Base-by-base conservation (phyloP, 345 rosid genomes). In the Ceriops decandra region DNA sequence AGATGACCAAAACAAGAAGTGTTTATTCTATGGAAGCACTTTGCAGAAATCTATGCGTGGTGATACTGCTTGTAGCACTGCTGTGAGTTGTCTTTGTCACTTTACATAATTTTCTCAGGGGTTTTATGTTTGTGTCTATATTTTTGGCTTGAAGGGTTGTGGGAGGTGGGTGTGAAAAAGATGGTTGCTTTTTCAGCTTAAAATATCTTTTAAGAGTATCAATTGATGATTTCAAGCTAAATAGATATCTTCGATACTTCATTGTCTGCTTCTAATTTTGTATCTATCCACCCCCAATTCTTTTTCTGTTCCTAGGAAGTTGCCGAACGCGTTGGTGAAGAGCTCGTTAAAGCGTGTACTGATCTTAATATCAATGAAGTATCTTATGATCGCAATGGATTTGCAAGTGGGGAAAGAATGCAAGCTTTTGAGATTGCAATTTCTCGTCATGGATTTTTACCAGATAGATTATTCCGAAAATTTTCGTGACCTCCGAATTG, bases 361-460 rank as follows among this genome's bases (percentile, higher is more conserved):
- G 82, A 86, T 61, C 89, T 81, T 62, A 73, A 88, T 71, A 85
- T 93, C 16, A 72, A 78, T 16, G 98, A 93, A 72, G 80, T 96
- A 28, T 80, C 84, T 28, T 90, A 93, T 60, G 97, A 93, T 79
- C 79, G 90, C 78, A 93, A 90, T 76, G 95, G 97, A 56, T 85
- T 74, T 62, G 79, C 87, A 46, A 79, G 84, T 0, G 87, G 91
- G n/a, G 96, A 88, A 76, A 87, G 90, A 81, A 85, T 93, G 77
- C 79, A 82, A 59, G 93, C 98, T 33, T 91, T 91, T 66, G 98
- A 91, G 77, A 79, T 81, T 22, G 90, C 91, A 46, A 81, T 93
- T 53, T 77, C 84, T 52, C 81, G 42, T 15, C 88, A 88, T 33
- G 97, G 97, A 16, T 88, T 93, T 76, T 78, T 93, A 77, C 85